Percentiles rank a stretch among this genome's conserved stretches.
Conservation (phyloP, 2,329 filamentous ascomycete species). For the Paecilomyces dactylethromorphus region DNA sequence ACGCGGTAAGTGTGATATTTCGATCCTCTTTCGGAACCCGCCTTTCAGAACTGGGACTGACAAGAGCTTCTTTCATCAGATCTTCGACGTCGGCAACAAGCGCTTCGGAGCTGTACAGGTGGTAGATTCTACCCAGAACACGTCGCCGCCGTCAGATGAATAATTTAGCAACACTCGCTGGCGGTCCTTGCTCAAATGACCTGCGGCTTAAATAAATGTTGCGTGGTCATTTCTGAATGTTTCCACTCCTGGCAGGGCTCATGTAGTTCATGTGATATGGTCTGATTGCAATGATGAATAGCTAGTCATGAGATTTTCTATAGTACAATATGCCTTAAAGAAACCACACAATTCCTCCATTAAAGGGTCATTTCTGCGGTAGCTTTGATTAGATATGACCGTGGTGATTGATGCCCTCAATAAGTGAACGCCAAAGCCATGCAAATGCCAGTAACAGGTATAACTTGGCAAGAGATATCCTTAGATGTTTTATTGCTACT, state of each 20-base stretch:
- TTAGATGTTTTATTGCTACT: slow-evolving; percentile 6
- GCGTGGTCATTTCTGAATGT: background rate
- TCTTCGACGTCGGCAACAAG: background rate
- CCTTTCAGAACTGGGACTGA: background rate
- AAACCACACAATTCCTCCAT: background rate
- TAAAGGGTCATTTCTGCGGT: background rate
- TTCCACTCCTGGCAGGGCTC: background rate
- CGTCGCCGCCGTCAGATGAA: background rate
- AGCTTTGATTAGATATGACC: background rate
- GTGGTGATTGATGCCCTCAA: background rate
- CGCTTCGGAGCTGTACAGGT: background rate
- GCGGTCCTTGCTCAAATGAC: background rate
- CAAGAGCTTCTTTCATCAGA: background rate
- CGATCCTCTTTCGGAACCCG: background rate
- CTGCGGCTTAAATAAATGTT: background rate
- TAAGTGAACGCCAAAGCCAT: background rate
- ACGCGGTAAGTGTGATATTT: slow-evolving; percentile 1
- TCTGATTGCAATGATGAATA: background rate
- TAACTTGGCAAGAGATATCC: background rate
- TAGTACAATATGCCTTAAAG: background rate
- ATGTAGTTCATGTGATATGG: background rate
- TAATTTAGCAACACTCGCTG: slow-evolving; percentile 40
- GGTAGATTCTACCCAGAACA: background rate
- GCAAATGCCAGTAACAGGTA: background rate
- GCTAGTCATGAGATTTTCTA: background rate